Evolutionary conservation across 306 rosid species (phyloP), one percentile per base, ranked within the genome.

Genomic region (Gillenia trifoliata): DNA sequence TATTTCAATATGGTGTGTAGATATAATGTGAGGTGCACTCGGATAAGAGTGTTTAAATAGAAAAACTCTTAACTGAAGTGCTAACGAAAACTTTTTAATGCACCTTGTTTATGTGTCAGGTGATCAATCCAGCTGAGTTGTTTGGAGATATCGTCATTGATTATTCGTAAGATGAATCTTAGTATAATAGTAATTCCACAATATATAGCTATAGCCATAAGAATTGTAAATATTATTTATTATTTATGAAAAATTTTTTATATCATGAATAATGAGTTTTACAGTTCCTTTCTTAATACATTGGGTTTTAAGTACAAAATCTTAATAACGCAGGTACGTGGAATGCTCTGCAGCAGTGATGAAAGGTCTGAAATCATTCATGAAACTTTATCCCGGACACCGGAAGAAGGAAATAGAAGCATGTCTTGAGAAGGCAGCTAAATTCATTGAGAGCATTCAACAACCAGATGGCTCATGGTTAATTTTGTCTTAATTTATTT

Each of bases 161-260:
- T 47, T 86, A 89, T 78, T 86, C 80, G 97, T 91, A 89, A 71
- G 94, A n/a, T n/a, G n/a, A n/a, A n/a, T n/a, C n/a, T n/a, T n/a
- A n/a, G n/a, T n/a, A n/a, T n/a, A n/a, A n/a, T n/a, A n/a, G n/a
- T n/a, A n/a, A n/a, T n/a, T n/a, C n/a, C n/a, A n/a, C n/a, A n/a
- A n/a, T n/a, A n/a, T n/a, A n/a, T n/a, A n/a, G n/a, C n/a, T n/a
- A n/a, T n/a, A n/a, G n/a, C n/a, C n/a, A n/a, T n/a, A n/a, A n/a
- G n/a, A n/a, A n/a, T n/a, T n/a, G n/a, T n/a, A 3, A 0, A 11
- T 11, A 26, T 29, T 30, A 26, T 8, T 17, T 47, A 68, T 15
- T 8, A n/a, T 20, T 26, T 4, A 22, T 11, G 11, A 20, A 33
- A 13, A 40, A 20, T n/a, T n/a, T n/a, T n/a, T n/a, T n/a, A n/a